Percentiles rank a stretch among this genome's conserved stretches.
Evolutionary conservation across 2,329 filamentous ascomycete genomes (phyloP).

Genomic region (Beauveria scarabaeidicola): DNA sequence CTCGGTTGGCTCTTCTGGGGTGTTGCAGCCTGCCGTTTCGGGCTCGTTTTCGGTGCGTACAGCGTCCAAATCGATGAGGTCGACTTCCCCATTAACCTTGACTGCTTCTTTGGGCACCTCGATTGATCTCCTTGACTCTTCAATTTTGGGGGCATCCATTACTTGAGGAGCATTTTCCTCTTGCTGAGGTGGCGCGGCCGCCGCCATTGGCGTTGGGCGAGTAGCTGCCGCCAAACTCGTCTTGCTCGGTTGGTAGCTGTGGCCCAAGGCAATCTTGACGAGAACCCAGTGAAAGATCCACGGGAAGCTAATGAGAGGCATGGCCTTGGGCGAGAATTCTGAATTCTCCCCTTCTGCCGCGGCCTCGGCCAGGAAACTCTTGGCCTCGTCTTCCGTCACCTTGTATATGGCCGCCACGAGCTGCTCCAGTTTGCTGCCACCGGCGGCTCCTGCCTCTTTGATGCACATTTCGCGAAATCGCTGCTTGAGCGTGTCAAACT

Average conservation of each 20-base stretch:
- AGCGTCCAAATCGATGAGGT: background rate
- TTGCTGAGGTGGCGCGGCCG: background rate
- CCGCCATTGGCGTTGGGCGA: background rate
- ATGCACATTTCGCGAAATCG: conserved; percentile 61
- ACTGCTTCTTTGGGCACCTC: background rate
- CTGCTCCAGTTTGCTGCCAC: conserved; percentile 63
- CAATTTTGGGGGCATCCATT: too few species aligned
- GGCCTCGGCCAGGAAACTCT: background rate
- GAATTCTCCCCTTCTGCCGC: background rate
- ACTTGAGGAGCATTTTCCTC: too few species aligned
- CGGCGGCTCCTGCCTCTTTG: conserved; percentile 57
- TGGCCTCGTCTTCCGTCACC: conserved; percentile 64
- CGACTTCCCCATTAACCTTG: background rate
- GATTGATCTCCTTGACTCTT: background rate
- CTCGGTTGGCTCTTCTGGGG: background rate
- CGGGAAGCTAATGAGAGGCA: conserved; percentile 82
- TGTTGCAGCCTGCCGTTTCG: background rate
- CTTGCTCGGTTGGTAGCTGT: conserved; percentile 15
- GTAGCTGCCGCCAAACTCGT: background rate
- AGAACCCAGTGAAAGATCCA: conserved; percentile 73
- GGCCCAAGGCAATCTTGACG: conserved; percentile 24
- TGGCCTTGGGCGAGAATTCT: conserved; percentile 17
- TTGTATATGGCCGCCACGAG: conserved; percentile 85
- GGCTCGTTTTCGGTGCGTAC: background rate
- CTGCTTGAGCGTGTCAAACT: conserved; percentile 57